Evolutionary conservation across 2,329 filamentous ascomycete genomes (phyloP).

Genomic region (Teratosphaeriaceae sp.): DNA sequence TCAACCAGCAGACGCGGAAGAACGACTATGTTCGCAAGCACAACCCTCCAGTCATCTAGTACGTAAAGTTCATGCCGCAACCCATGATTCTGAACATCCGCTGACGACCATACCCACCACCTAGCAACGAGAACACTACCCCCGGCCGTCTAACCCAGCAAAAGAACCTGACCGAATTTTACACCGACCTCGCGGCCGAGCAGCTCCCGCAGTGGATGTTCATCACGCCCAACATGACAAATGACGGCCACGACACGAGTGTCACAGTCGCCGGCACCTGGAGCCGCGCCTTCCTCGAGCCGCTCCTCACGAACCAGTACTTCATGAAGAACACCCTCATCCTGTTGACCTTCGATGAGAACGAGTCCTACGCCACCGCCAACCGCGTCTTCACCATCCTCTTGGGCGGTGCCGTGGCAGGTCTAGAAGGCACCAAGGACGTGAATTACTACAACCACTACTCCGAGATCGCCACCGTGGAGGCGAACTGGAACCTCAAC

Average conservation of each 20-base stretch:
- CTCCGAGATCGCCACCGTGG: slow-evolving; percentile 38
- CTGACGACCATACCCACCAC: too few relatives aligned
- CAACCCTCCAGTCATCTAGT: slow-evolving; percentile 59
- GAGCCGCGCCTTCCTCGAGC: slow-evolving; percentile 61
- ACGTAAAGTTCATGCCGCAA: too few relatives aligned
- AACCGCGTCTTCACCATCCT: slow-evolving; percentile 68
- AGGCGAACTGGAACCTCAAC: slow-evolving; percentile 40
- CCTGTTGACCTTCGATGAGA: slow-evolving; percentile 73
- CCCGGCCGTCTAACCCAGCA: slow-evolving; percentile 57
- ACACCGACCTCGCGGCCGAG: slow-evolving; percentile 56
- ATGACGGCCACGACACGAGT: slow-evolving; percentile 67
- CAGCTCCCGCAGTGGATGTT: slow-evolving; percentile 66
- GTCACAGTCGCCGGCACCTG: slow-evolving; percentile 63
- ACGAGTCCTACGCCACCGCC: slow-evolving; percentile 57
- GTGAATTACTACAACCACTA: slow-evolving; percentile 50
- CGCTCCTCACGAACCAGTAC: slow-evolving; percentile 59
- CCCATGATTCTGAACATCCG: too few relatives aligned
- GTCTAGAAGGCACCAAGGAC: slow-evolving; percentile 63
- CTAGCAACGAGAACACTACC: slow-evolving; percentile 54
- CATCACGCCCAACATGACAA: slow-evolving; percentile 70
- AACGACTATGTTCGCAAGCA: slow-evolving; percentile 83
- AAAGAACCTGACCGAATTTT: slow-evolving; percentile 68
- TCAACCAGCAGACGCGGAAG: slow-evolving; percentile 58
- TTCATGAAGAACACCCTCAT: slow-evolving; percentile 74
- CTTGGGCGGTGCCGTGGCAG: slow-evolving; percentile 61